Conservation (phyloP, 208 protist genomes). For the Angomonas desouzai region DNA sequence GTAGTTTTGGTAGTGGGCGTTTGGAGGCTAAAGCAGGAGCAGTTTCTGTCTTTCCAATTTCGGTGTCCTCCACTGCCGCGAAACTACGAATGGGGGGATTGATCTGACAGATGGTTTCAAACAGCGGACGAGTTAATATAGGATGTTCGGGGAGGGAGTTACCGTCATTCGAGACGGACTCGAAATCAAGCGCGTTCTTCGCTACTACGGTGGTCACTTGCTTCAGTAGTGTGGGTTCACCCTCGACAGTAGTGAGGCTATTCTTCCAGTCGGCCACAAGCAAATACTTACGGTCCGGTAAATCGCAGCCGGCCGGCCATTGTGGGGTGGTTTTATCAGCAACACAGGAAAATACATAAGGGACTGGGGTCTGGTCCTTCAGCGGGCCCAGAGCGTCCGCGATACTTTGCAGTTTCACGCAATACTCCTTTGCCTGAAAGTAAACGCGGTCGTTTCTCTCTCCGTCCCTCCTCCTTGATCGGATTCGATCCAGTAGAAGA, state of each 20-base stretch:
- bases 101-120: constrained; percentile 14
- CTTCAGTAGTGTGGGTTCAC: background rate
- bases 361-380: background rate
- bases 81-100: constrained; percentile 19
- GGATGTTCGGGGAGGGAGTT: background rate
- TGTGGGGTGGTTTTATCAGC: background rate
- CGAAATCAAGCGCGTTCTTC: background rate
- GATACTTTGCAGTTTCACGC: background rate
- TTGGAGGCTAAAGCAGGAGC: background rate
- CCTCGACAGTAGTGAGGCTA: background rate
- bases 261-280: background rate
- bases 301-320: background rate
- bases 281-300: background rate
- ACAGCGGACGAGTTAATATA: constrained; percentile 15
- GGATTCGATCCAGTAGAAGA: constrained; percentile 12
- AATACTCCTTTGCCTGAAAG: background rate
- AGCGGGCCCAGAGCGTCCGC: background rate
- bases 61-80: constrained; percentile 6
- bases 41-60: background rate
- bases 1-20: no score
- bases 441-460: background rate
- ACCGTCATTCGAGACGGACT: background rate
- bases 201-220: background rate
- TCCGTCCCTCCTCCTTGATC: background rate
- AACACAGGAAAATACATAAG: background rate